Base-by-base conservation (phyloP, 2,329 filamentous ascomycete species). In the Colletotrichum godetiae region DNA sequence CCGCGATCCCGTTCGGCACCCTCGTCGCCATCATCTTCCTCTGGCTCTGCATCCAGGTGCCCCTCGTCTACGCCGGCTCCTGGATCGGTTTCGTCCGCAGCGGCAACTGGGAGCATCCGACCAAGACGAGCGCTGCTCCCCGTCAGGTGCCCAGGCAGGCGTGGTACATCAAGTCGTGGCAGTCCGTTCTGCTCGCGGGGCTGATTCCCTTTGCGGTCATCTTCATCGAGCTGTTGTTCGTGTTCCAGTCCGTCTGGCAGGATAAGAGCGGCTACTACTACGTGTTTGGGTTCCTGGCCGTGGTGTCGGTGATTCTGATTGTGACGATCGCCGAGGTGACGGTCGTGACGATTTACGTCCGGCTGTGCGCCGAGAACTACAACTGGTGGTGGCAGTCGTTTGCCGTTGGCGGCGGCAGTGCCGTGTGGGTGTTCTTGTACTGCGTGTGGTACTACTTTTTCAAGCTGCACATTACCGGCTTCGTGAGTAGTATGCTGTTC, bases 351-450 rank as follows among this genome's bases (percentile, higher is more conserved):
- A 93, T 95, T 19, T 97, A 97, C 82, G 89, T 94, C 60, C 93
- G 94, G 83, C 89, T 97, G 22, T 96, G 94, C 83, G 88, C 91
- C 1, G 95, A 97, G 88, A 95, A 97, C 82, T 93, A 97, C 83
- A 90, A 94, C 81, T 97, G 95, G 95, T 97, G 94, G 94, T 97
- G 94, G 94, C 93, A 94, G 81, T 94, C 93, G 64, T 97, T 97
- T 84, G 83, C 94, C 61, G 90, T 95, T 10, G 95, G 95, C 57
- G 93, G 92, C 60, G 91, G 92, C 77, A 94, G 92, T 77, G 90
- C 93, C 7, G 82, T 94, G 73, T 97, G 94, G 94, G 90, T 97
- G 49, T 97, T 96, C 80, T 81, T 90, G 49, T 97, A 97, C 84
- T 94, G 93, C 81, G 85, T 92, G 62, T 97, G 94, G 92, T 97